Base-by-base conservation (phyloP, 2,329 filamentous ascomycete genomes). In the Penicillium sp. region DNA sequence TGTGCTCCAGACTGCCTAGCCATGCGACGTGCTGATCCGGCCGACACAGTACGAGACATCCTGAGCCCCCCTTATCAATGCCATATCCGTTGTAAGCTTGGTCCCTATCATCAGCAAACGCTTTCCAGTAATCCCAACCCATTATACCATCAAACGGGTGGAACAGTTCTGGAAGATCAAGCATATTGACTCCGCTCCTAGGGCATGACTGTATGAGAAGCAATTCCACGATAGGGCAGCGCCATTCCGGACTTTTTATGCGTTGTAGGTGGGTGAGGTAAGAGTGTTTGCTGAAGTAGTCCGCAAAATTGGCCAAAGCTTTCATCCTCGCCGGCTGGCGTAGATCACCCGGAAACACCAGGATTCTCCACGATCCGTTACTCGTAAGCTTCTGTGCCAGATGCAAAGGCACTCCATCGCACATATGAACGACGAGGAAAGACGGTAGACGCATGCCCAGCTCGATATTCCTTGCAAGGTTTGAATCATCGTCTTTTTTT, bases 11-110 rank as follows among this genome's bases (percentile, higher is more conserved):
- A 4, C 20, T 25, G 22, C 59, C 62, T 4, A 62, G 33, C 56
- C 55, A 63, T 4, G 54, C 62, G 3, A 64, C 56, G 46, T 62
- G 60, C 22, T 66, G 63, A 48, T 67, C 65, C n/a, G 63, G 65
- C 6, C 65, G 62, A 25, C 56, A 57, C 4, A 66, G 51, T 1
- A 64, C 43, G 3, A 64, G 7, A 51, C 59, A 58, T 2, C 63
- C 62, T 23, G 37, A 3, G 5, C 15, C 37, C 6, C 42, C 12
- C n/a, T 44, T 37, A 18, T 53, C 46, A 15, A 66, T 60, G 1
- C 63, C 59, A 22, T 61, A 64, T 8, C 35, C 25, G 7, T 35
- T 22, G 42, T 65, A 61, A 0, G 46, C 57, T 6, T 57, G 33
- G 0, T 53, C 49, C 1, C 25, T 18, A 22, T 61, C 53, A 33